These are phyloP conservation scores for Arthonia radiata DNA, from an alignment of 495 filamentous ascomycete genomes.

Conservation along the genomic window DNA sequence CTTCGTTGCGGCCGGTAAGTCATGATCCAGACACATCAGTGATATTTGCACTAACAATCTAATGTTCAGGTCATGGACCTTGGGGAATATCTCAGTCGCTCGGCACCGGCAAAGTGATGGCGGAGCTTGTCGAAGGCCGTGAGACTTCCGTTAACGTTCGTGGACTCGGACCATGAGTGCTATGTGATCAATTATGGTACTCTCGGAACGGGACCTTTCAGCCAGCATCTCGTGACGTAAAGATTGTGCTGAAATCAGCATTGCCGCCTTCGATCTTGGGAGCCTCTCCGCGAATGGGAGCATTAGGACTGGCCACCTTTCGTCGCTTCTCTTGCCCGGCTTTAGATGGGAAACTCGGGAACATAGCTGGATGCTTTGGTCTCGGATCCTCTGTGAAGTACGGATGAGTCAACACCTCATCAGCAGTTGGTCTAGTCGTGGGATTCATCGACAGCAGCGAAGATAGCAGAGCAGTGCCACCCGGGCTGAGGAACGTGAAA, in stretches of 20 bases:
- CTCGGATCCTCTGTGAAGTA: conserved; percentile 82
- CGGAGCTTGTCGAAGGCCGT: conserved; percentile 31
- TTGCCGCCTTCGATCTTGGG: conserved; percentile 29
- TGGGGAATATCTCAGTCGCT: conserved; percentile 41
- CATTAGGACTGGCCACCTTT: conserved; percentile 50
- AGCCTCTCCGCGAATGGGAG: conserved; percentile 59
- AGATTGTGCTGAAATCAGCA: conserved; percentile 61
- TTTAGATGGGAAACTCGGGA: conserved; percentile 64
- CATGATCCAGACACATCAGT: too few species aligned
- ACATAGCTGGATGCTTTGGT: conserved; percentile 66
- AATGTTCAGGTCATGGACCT: conserved; percentile 56
- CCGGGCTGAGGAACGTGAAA: conserved; percentile 59
- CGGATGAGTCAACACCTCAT: conserved; percentile 44
- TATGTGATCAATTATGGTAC: too few species aligned
- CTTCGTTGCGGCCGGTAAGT: conserved; percentile 38
- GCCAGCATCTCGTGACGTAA: conserved; percentile 43
- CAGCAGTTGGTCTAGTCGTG: conserved; percentile 37
- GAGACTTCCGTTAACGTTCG: conserved; percentile 11
- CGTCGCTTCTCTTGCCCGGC: conserved; percentile 74
- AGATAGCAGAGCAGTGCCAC: conserved; percentile 44
- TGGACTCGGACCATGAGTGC: too few species aligned
- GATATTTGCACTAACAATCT: too few species aligned
- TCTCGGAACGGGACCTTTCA: too few species aligned
- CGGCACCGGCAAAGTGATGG: conserved; percentile 41
- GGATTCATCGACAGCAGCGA: conserved; percentile 56